A percentile compares a stretch with the other conserved stretches of the same genome.
phyloP scores from a whole-genome alignment of 202 grass and related monocot species.

The Digitaria exilis region DNA sequence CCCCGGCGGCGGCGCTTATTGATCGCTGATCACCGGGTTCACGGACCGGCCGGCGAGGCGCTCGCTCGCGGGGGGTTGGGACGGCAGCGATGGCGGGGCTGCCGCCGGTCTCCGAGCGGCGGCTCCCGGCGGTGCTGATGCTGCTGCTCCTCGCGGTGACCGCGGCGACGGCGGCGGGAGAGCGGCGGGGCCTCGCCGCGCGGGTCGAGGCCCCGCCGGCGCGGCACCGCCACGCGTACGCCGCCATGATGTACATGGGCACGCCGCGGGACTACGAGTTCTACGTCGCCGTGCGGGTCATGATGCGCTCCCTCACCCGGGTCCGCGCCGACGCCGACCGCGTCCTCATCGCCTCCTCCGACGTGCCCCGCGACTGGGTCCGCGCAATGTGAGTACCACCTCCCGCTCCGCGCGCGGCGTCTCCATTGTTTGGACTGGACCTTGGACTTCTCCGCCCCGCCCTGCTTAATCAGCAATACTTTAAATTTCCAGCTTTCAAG shows the following conservation, averaged over 20 bases:
- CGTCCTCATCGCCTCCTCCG: slow-evolving; percentile 86
- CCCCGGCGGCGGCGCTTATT: neutral
- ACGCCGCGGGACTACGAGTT: slow-evolving; percentile 98
- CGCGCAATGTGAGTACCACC: slow-evolving; percentile 64
- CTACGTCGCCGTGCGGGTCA: slow-evolving; percentile 86
- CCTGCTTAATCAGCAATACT: neutral
- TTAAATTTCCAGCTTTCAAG: neutral
- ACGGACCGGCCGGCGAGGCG: neutral
- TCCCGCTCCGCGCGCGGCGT: neutral
- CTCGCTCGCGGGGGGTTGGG: neutral
- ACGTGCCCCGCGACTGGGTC: slow-evolving; percentile 78
- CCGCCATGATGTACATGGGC: slow-evolving; percentile 99
- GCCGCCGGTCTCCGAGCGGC: neutral
- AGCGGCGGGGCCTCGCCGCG: neutral
- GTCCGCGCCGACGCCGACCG: slow-evolving; percentile 75
- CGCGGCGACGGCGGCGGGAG: neutral
- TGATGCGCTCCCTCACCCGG: slow-evolving; percentile 83
- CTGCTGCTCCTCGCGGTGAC: neutral
- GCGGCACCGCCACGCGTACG: slow-evolving; percentile 71
- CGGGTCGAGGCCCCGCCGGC: slow-evolving; percentile 14
- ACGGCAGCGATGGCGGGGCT: slow-evolving; percentile 11
- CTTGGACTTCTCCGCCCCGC: too few species aligned
- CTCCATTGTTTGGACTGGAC: neutral
- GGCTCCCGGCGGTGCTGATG: neutral
- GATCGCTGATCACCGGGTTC: neutral